Evolutionary conservation across 306 rosid species (phyloP).

Genomic region (Lathyrus sativus): DNA sequence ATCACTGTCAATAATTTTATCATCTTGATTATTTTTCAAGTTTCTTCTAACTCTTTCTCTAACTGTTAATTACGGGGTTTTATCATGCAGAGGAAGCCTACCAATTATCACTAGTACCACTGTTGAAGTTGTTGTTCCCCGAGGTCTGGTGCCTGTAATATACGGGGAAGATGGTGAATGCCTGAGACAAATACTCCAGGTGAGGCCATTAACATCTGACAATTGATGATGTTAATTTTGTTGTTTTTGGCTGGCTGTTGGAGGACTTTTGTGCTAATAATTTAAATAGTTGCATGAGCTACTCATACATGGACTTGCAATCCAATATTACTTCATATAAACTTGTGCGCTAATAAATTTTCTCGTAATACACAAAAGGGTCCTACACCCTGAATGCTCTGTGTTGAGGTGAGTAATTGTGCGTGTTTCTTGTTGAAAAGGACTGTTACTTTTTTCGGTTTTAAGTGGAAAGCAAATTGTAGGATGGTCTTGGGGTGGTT

Average conservation of each 20-base stretch:
- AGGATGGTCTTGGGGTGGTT: constrained; percentile 24
- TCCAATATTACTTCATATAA: constrained; percentile 7
- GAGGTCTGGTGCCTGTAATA: constrained; percentile 68
- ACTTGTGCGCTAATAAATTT: background rate
- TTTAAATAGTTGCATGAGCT: background rate
- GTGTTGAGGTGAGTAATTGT: constrained; percentile 7
- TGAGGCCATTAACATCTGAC: constrained; percentile 39
- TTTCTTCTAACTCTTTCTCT: background rate
- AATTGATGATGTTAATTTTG: constrained; percentile 27
- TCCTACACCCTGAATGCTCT: constrained; percentile 9
- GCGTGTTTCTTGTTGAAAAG: constrained; percentile 11
- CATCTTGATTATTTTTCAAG: constrained; percentile 12
- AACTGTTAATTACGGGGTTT: constrained; percentile 7
- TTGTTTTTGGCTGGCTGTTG: constrained; percentile 16
- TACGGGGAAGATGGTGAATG: constrained; percentile 97
- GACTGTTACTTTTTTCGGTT: background rate
- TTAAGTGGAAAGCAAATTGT: constrained; percentile 16
- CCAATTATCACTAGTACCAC: constrained; percentile 83
- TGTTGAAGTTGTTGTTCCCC: constrained; percentile 92
- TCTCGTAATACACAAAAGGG: constrained; percentile 5
- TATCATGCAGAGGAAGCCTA: constrained; percentile 63
- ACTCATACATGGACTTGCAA: background rate
- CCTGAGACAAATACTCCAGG: constrained; percentile 92
- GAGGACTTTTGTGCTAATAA: constrained; percentile 27
- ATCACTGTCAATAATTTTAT: constrained; percentile 23